A percentile compares a stretch with the other conserved stretches of the same genome.
Conservation (phyloP, 225 moss, liverwort and hornwort genomes). For the Pleurozium schreberi region DNA sequence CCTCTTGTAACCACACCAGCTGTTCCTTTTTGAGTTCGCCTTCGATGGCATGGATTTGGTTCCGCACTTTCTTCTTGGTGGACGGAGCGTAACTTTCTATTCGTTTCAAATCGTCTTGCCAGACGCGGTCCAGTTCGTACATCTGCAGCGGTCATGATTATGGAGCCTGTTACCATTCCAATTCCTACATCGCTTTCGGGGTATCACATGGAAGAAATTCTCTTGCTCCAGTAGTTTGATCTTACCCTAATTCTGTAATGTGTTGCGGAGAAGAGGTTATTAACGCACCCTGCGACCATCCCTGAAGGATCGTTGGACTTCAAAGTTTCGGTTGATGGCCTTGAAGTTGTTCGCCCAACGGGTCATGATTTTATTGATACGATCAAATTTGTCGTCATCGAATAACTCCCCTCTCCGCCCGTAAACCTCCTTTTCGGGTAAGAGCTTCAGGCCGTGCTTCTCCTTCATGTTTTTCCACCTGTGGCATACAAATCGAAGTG, state of each 20-base stretch:
- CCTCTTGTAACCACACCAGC: conserved; percentile 49
- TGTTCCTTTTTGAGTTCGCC: conserved; percentile 29
- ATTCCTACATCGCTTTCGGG: background rate
- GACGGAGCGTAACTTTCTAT: conserved; percentile 21
- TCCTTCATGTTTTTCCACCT: conserved; percentile 32
- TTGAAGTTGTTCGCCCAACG: conserved; percentile 41
- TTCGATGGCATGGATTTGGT: conserved; percentile 37
- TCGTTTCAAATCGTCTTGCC: conserved; percentile 48
- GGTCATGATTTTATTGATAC: conserved; percentile 32
- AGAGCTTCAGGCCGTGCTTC: conserved; percentile 32
- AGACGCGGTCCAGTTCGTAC: conserved; percentile 31
- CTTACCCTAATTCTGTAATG: background rate
- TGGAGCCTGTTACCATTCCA: background rate
- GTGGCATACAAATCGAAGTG: background rate
- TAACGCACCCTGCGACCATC: conserved; percentile 22
- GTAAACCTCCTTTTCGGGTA: conserved; percentile 28
- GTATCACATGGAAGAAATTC: background rate
- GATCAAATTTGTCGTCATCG: conserved; percentile 31
- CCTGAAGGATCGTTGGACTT: conserved; percentile 28
- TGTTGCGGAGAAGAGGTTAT: background rate
- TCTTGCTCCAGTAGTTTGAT: background rate
- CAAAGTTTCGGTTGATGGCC: conserved; percentile 20
- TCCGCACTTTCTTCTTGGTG: conserved; percentile 32
- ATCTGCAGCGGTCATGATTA: conserved; percentile 9
- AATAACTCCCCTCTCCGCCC: conserved; percentile 29